Conservation (phyloP, 2,329 filamentous ascomycete genomes). For the Metarhizium rileyi region DNA sequence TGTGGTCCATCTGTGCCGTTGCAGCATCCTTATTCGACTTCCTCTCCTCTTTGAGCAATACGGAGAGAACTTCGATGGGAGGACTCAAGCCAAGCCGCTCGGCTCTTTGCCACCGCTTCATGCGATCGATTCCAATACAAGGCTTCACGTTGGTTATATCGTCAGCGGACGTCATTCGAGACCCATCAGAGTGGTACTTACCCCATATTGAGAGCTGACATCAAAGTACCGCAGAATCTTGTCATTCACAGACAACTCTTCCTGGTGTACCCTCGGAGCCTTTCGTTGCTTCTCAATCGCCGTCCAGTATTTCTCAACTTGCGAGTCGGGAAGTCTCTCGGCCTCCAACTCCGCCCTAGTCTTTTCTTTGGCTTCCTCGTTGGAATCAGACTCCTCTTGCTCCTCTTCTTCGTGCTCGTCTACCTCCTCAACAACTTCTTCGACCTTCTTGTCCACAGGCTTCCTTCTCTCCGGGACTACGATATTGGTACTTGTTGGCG, state of each 20-base stretch:
- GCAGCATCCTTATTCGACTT: conserved; percentile 45
- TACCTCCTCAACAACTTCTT: conserved; percentile 11
- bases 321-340: conserved; percentile 52
- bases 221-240: conserved; percentile 90
- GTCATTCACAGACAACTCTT: conserved; percentile 61
- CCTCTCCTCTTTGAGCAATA: conserved; percentile 64
- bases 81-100: conserved; percentile 74
- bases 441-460: conserved; percentile 8
- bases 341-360: conserved; percentile 48
- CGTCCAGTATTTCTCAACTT: conserved; percentile 72
- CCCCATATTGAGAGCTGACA: conserved; percentile 81
- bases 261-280: conserved; percentile 67
- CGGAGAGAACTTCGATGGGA: conserved; percentile 80
- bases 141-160: conserved; percentile 46
- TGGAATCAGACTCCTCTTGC: conserved; percentile 14
- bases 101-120: conserved; percentile 82
- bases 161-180: not conserved
- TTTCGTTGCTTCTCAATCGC: conserved; percentile 58
- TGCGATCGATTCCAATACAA: conserved; percentile 72
- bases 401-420: conserved; percentile 17
- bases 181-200: conserved; percentile 40
- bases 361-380: conserved; percentile 29
- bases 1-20: conserved; percentile 65
- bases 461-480: conserved; percentile 17
- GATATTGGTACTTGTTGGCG: conserved; percentile 25